A percentile compares a stretch with the other conserved stretches of the same genome.
These are phyloP conservation scores for Metschnikowia matae DNA, from an alignment of 805 yeast species.

Conservation along the genomic window DNA sequence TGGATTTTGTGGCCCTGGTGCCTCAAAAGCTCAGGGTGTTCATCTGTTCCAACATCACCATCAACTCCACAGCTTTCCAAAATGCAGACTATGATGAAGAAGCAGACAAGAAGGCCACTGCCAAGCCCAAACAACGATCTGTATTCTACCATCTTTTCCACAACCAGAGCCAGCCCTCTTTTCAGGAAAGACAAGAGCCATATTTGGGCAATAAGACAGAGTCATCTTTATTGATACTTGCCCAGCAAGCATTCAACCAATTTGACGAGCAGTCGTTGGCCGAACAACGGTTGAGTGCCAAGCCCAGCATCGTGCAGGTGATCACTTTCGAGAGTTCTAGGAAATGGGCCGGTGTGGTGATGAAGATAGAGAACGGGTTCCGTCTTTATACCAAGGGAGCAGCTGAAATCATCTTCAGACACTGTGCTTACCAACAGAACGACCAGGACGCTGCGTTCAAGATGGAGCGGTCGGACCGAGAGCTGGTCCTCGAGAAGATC, in stretches of 20 bases:
- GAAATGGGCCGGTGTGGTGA: conserved; percentile 87
- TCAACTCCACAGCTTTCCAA: conserved; percentile 91
- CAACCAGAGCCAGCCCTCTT: conserved; percentile 8
- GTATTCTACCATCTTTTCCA: conserved; percentile 26
- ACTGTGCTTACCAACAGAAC: conserved; percentile 45
- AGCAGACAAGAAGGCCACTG: conserved; percentile 22
- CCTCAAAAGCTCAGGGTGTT: conserved; percentile 20
- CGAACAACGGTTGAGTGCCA: conserved; percentile 23
- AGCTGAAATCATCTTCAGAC: conserved; percentile 74
- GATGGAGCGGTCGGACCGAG: conserved; percentile 29
- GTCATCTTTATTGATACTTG: conserved; percentile 74
- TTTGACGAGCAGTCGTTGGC: conserved; percentile 44
- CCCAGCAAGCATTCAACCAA: conserved; percentile 51
- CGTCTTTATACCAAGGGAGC: conserved; percentile 87
- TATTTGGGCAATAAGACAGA: conserved; percentile 94
- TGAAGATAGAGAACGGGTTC: conserved; percentile 45
- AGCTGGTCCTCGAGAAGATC: conserved; percentile 29
- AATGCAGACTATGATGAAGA: conserved; percentile 44
- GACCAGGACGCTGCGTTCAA: conserved; percentile 23
- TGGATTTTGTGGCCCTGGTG: conserved; percentile 20
- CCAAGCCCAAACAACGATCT: conserved; percentile 28
- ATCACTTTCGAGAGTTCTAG: conserved; percentile 90
- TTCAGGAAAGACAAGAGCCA: conserved; percentile 41
- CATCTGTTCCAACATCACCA: conserved; percentile 52
- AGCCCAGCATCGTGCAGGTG: conserved; percentile 50